Percentiles rank a stretch among this genome's conserved stretches.
These are phyloP conservation scores for Beauveria sp. DNA, from an alignment of 2,329 filamentous ascomycete species.

Conservation along the genomic window DNA sequence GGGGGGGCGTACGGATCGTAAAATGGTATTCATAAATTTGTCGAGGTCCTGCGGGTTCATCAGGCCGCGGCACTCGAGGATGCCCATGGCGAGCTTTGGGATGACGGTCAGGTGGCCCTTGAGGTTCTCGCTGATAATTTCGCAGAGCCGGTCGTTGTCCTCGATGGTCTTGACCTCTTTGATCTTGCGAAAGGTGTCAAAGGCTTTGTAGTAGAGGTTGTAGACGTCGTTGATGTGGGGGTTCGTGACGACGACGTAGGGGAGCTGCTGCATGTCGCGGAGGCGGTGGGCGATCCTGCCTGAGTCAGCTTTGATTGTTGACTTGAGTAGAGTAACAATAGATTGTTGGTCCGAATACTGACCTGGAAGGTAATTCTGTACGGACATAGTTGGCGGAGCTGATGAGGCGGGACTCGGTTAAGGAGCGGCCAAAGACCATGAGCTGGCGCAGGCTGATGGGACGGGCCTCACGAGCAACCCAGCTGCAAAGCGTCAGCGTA, in stretches of 20 bases:
- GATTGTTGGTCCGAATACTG: constrained; percentile 15
- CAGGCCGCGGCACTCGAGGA: constrained; percentile 78
- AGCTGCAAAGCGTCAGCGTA: constrained; percentile 44
- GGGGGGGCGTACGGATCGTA: constrained; percentile 63
- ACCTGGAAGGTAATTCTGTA: constrained; percentile 84
- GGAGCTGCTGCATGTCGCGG: constrained; percentile 92
- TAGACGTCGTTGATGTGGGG: constrained; percentile 90
- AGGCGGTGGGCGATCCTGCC: constrained; percentile 81
- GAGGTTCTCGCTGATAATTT: constrained; percentile 69
- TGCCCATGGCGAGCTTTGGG: constrained; percentile 87
- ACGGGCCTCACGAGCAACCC: constrained; percentile 84
- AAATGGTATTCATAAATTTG: constrained; percentile 87
- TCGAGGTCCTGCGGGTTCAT: constrained; percentile 79
- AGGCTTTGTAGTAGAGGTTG: constrained; percentile 94
- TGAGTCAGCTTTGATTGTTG: background rate
- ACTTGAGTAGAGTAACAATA: too few species aligned
- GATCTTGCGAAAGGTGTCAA: constrained; percentile 79
- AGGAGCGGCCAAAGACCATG: constrained; percentile 90
- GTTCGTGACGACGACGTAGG: constrained; percentile 95
- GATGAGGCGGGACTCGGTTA: constrained; percentile 83
- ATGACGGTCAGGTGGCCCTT: constrained; percentile 89
- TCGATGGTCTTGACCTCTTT: constrained; percentile 77
- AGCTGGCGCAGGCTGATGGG: constrained; percentile 96
- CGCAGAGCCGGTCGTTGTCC: constrained; percentile 84
- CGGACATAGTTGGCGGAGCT: constrained; percentile 97